phyloP scores from a whole-genome alignment of 1,284 basidiomycete genomes.

The Ceratobasidium sp. region DNA sequence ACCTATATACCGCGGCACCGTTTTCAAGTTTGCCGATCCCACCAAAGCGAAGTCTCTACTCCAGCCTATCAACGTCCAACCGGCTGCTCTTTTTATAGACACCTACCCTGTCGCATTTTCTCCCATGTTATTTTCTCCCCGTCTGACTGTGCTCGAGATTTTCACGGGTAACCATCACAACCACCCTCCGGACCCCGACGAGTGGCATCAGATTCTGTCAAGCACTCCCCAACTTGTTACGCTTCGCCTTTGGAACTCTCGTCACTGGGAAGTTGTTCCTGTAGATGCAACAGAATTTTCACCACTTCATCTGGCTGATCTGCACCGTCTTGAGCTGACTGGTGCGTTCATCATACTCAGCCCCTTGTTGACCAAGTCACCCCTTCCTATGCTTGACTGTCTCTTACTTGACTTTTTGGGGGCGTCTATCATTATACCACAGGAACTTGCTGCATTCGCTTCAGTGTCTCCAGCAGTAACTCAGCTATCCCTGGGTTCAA shows the following conservation, averaged over 20 bases:
- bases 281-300: background rate
- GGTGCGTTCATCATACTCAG: background rate
- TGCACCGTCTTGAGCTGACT: background rate
- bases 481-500: background rate
- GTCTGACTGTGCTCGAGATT: background rate
- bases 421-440: background rate
- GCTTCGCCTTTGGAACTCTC: background rate
- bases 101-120: background rate
- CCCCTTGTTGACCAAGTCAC: background rate
- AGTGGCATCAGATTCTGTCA: background rate
- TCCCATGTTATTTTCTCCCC: background rate
- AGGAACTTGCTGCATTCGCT: background rate
- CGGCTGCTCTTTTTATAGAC: background rate
- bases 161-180: background rate
- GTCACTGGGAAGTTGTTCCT: background rate
- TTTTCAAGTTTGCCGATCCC: background rate
- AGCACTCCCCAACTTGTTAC: constrained; percentile 1
- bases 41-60: background rate
- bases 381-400: background rate
- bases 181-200: background rate
- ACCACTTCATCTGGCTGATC: background rate
- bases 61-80: background rate
- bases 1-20: background rate
- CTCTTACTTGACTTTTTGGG: constrained; percentile 1
- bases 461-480: background rate